These are phyloP conservation scores for Colletotrichum sp. DNA, from an alignment of 2,329 filamentous ascomycete genomes.

Conservation along the genomic window DNA sequence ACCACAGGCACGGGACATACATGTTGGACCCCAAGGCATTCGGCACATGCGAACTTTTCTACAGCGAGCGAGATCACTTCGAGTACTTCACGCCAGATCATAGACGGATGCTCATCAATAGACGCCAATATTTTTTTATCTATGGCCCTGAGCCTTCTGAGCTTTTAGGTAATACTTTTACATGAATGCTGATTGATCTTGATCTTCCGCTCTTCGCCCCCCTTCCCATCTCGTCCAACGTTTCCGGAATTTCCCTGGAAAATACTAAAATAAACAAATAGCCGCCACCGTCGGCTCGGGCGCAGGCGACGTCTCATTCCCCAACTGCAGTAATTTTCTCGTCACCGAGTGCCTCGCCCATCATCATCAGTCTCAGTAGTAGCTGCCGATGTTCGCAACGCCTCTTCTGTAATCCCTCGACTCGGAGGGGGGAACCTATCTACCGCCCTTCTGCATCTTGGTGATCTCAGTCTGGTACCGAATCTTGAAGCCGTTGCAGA, in stretches of 20 bases:
- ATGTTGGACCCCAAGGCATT: neutral
- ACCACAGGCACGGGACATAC: neutral
- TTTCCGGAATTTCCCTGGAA: neutral
- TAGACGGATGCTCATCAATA: neutral
- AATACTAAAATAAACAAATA: neutral
- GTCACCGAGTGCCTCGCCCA: neutral
- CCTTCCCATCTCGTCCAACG: neutral
- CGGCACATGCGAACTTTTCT: neutral
- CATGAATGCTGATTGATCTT: neutral
- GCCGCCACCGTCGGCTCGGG: neutral
- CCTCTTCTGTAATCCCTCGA: neutral
- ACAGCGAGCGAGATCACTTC: neutral
- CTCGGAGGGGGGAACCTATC: slow-evolving; percentile 4
- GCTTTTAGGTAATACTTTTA: neutral
- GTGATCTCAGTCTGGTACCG: slow-evolving; percentile 71
- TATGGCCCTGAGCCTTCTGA: neutral
- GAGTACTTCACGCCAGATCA: neutral
- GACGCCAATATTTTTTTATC: neutral
- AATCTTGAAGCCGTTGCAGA: slow-evolving; percentile 97
- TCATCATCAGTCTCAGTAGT: neutral
- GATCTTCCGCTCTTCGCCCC: neutral
- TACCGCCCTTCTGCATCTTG: slow-evolving; percentile 53
- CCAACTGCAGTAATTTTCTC: neutral
- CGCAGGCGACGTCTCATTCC: neutral
- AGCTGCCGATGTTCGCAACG: neutral